A percentile compares a stretch with the other conserved stretches of the same genome.
Evolutionary conservation across 176 grass and related monocot genomes (phyloP).

Genomic region (Juncus effusus): DNA sequence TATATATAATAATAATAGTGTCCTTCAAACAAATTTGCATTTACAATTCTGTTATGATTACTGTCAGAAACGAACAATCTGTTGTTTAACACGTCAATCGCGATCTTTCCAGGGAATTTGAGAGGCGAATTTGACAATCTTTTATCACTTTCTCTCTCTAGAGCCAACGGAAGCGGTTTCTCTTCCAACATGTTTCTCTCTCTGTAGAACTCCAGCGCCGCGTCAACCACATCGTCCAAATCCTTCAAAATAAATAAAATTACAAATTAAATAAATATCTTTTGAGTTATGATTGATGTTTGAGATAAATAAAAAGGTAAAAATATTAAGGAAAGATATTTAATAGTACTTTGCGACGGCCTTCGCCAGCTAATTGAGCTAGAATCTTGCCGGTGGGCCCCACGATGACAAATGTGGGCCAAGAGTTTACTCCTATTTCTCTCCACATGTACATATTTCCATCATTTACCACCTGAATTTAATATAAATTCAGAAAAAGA

Average conservation of each 20-base stretch:
- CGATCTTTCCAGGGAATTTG: slow-evolving; percentile 94
- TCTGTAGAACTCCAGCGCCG: slow-evolving; percentile 86
- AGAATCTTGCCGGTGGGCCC: slow-evolving; percentile 84
- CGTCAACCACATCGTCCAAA: slow-evolving; percentile 85
- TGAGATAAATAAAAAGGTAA: slow-evolving; percentile 2
- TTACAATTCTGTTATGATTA: slow-evolving; percentile 95
- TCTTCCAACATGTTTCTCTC: slow-evolving; percentile 61
- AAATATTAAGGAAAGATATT: slow-evolving; percentile 4
- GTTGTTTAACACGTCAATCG: slow-evolving; percentile 73
- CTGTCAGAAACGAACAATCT: slow-evolving; percentile 97
- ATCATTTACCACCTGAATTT: slow-evolving; percentile 88
- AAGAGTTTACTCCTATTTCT: slow-evolving; percentile 90
- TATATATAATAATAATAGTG: slow-evolving; percentile 23
- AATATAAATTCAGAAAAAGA: slow-evolving; percentile 16
- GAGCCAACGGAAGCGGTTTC: slow-evolving; percentile 69
- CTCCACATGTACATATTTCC: slow-evolving; percentile 90
- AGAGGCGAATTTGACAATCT: slow-evolving; percentile 69
- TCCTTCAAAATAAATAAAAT: slow-evolving; percentile 53
- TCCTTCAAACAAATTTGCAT: slow-evolving; percentile 14
- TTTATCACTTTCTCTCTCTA: slow-evolving; percentile 84
- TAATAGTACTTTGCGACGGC: slow-evolving; percentile 65
- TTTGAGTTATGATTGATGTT: background rate
- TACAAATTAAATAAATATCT: background rate
- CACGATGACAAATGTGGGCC: slow-evolving; percentile 91
- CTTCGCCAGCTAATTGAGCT: slow-evolving; percentile 85